Conservation (phyloP, 768 basidiomycete genomes). For the Lentinula detonsa region DNA sequence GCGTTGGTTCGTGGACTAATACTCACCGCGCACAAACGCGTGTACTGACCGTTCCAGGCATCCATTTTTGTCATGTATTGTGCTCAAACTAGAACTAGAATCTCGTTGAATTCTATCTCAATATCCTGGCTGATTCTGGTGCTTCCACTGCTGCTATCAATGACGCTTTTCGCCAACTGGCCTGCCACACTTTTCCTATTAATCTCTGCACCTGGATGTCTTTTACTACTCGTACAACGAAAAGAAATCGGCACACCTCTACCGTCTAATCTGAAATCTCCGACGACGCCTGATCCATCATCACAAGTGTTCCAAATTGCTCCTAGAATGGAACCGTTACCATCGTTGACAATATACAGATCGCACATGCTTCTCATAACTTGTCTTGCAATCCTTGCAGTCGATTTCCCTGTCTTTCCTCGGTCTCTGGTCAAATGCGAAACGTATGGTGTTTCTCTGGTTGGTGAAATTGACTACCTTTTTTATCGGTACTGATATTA, state of each 20-base stretch:
- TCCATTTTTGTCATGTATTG: not conserved
- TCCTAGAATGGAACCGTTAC: conserved; percentile 39
- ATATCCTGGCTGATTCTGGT: conserved; percentile 62
- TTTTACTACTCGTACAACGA: conserved; percentile 38
- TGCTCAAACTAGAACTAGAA: conserved; percentile 59
- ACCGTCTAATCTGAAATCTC: conserved; percentile 34
- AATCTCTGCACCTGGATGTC: conserved; percentile 37
- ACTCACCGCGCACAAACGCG: not conserved
- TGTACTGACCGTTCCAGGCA: not conserved
- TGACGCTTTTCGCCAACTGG: conserved; percentile 66
- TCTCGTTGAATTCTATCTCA: conserved; percentile 28
- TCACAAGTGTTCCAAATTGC: conserved; percentile 6
- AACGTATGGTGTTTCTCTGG: conserved; percentile 91
- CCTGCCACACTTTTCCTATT: conserved; percentile 47
- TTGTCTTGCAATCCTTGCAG: conserved; percentile 83
- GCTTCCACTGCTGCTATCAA: conserved; percentile 72
- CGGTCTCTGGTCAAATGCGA: conserved; percentile 88
- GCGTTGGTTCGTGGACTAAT: conserved; percentile 45
- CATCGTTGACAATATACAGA: conserved; percentile 82
- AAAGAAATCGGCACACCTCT: conserved; percentile 42
- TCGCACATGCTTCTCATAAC: conserved; percentile 97
- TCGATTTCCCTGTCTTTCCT: conserved; percentile 93
- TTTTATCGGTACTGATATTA: not conserved
- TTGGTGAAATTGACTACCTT: conserved; percentile 26
- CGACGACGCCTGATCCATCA: conserved; percentile 14